Evolutionary conservation across 2,329 filamentous ascomycete genomes (phyloP), one percentile per base, ranked within the genome.

Genomic region (Penicillium expansum): DNA sequence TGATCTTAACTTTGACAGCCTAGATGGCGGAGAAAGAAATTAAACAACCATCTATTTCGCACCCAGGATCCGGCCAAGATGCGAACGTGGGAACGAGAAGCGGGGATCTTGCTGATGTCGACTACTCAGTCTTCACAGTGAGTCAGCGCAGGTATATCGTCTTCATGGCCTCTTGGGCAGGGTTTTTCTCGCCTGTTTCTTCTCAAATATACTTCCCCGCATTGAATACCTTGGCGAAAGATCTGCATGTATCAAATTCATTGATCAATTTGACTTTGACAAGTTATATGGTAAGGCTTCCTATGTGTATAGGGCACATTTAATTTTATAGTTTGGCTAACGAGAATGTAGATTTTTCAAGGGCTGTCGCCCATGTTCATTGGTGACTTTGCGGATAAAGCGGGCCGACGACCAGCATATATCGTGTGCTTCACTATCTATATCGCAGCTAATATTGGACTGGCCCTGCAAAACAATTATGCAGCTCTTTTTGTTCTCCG

Each of bases 341-440:
- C 20, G 10, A 18, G 29, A 9, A 6, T 16, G 20, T 24, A 77
- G 76, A 80, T 82, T 38, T 76, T 82, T 33, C 82, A 84, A 74
- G 82, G 80, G 3, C 69, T 84, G 14, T 77, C 79, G 1, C 81
- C 81, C 30, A 79, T 80, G 62, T 74, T 83, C 18, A 74, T 82
- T 56, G 81, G 79, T 4, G 79, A 79, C 43, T 75, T 83, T 41
- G 76, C 80, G 4, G 81, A 83, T 60, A 78, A 75, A 50, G 74
- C 75, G 43, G 81, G 81, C 18, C 72, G 81, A 55, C 73, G 81
- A 55, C 80, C 80, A 10, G 79, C 79, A 5, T 83, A 82, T 64
- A 66, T 82, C 16, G 63, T 80, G 22, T 82, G 83, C 44, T 84
- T 88, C 58, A 60, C 74, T 45, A 81, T 77, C 50, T 78, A 77